phyloP scores from a whole-genome alignment of 352 stramenopile species.

The Phytophthora citrophthora region DNA sequence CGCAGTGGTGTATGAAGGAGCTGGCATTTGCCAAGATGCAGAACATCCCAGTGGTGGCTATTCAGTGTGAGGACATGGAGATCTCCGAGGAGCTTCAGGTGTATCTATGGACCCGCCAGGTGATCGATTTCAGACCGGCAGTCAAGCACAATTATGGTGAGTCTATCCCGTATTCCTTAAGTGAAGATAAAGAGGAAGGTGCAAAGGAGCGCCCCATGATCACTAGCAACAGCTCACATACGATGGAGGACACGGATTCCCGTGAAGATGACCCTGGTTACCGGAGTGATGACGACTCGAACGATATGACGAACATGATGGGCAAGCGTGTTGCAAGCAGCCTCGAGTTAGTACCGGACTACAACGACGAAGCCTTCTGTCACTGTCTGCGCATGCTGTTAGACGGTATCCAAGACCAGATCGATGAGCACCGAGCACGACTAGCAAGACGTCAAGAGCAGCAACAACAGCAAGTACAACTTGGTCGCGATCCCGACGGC shows the following conservation, averaged over 20 bases:
- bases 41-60: conserved; percentile 84
- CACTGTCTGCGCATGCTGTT: conserved; percentile 73
- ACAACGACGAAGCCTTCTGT: conserved; percentile 69
- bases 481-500: conserved; percentile 37
- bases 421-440: conserved; percentile 75
- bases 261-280: conserved; percentile 20
- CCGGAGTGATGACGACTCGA: conserved; percentile 19
- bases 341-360: conserved; percentile 44
- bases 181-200: conserved; percentile 3
- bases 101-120: conserved; percentile 87
- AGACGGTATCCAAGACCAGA: conserved; percentile 84
- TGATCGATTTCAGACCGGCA: conserved; percentile 76
- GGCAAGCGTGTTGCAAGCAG: conserved; percentile 19
- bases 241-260: conserved; percentile 30
- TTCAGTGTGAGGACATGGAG: conserved; percentile 84
- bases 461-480: conserved; percentile 27
- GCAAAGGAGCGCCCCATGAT: conserved; percentile 9
- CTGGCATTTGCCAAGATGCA: conserved; percentile 87
- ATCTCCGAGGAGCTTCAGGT: conserved; percentile 86
- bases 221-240: conserved; percentile 32
- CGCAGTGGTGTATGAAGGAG: conserved; percentile 90
- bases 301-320: conserved; percentile 12
- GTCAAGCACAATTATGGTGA: conserved; percentile 37
- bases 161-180: conserved; percentile 2
- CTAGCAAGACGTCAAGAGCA: conserved; percentile 45